Percentiles rank a stretch among this genome's conserved stretches.
These are phyloP conservation scores for Amphicarpaea edgeworthii DNA, from an alignment of 306 rosid species.

Conservation along the genomic window DNA sequence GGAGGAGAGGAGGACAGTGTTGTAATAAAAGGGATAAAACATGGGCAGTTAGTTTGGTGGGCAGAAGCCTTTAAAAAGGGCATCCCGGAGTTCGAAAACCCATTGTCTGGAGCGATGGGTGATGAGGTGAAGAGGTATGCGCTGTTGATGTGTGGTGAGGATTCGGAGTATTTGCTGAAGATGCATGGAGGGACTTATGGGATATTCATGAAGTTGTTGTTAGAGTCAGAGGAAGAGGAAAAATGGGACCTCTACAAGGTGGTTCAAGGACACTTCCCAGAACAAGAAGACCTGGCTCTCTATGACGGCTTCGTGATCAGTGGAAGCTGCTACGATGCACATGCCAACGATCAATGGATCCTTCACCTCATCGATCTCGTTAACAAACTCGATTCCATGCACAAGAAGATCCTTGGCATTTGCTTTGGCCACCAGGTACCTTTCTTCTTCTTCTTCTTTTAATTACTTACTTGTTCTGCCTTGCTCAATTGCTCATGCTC, in stretches of 20 bases:
- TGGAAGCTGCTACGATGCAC: constrained; percentile 90
- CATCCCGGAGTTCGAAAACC: too few relatives aligned
- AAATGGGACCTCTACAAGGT: constrained; percentile 75
- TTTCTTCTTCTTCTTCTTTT: too few relatives aligned
- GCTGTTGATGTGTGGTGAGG: constrained; percentile 82
- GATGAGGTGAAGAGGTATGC: constrained; percentile 45
- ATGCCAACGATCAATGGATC: constrained; percentile 83
- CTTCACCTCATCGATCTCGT: constrained; percentile 59
- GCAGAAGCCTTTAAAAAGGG: too few relatives aligned
- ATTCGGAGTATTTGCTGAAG: constrained; percentile 79
- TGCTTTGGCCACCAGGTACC: constrained; percentile 91
- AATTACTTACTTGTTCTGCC: not conserved
- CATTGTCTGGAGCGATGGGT: not conserved
- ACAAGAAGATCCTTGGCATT: constrained; percentile 78
- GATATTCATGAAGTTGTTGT: constrained; percentile 70
- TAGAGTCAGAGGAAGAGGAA: constrained; percentile 68
- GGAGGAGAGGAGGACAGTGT: too few relatives aligned
- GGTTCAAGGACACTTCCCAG: constrained; percentile 64
- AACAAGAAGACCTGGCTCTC: constrained; percentile 45
- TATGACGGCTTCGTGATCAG: constrained; percentile 82
- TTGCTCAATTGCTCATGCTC: too few relatives aligned
- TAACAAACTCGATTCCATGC: constrained; percentile 58
- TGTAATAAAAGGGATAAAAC: too few relatives aligned
- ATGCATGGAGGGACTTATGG: constrained; percentile 81
- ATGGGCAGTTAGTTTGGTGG: too few relatives aligned